Conservation (phyloP, 345 rosid genomes). For the Cochlearia excelsa region DNA sequence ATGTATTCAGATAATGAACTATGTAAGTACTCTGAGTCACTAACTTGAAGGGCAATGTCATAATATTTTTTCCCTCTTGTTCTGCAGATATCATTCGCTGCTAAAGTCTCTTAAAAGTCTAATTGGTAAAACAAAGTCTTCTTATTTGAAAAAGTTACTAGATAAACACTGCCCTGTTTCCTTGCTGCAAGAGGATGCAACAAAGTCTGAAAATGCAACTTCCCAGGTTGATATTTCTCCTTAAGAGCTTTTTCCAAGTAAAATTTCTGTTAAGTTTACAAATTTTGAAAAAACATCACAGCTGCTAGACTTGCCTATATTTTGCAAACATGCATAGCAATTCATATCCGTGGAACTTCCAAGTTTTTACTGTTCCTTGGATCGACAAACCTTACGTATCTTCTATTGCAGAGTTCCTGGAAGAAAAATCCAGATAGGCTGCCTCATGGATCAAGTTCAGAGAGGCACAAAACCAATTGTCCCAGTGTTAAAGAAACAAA, state of each 20-base stretch:
- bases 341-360: constrained; percentile 11
- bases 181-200: constrained; percentile 40
- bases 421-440: constrained; percentile 15
- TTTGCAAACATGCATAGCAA: neutral
- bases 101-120: constrained; percentile 52
- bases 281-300: neutral
- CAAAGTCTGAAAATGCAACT: constrained; percentile 11
- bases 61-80: constrained; percentile 1
- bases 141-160: constrained; percentile 55
- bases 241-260: neutral
- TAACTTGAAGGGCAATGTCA: constrained; percentile 8
- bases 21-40: neutral
- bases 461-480: constrained; percentile 23
- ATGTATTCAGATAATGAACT: constrained; percentile 6
- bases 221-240: constrained; percentile 26
- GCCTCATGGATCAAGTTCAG: constrained; percentile 23
- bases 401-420: constrained; percentile 39
- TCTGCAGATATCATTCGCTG: constrained; percentile 59
- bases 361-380: constrained; percentile 9
- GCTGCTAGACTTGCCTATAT: constrained; percentile 3
- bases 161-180: constrained; percentile 57
- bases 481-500: constrained; percentile 33
- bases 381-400: constrained; percentile 5
- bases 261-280: constrained; percentile 1
- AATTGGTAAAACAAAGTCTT: constrained; percentile 45